Evolutionary conservation across 108 stramenopile species (phyloP).

Genomic region (Hondaea fermentalgiana): DNA sequence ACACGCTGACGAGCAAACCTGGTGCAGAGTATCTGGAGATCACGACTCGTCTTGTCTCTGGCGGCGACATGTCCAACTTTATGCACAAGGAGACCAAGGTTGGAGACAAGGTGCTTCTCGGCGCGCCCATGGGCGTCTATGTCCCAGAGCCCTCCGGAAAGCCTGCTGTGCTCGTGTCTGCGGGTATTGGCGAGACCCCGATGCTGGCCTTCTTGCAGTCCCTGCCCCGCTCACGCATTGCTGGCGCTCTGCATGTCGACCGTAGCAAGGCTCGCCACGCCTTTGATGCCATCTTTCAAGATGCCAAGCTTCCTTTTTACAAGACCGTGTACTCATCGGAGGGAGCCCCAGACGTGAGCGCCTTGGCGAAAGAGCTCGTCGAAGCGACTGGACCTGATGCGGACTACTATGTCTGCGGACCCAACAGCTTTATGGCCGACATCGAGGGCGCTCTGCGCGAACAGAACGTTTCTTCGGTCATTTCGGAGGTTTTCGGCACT

Average conservation of each 20-base stretch:
- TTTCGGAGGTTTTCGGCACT: background rate
- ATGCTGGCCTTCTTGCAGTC: background rate
- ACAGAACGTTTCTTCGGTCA: background rate
- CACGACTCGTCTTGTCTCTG: background rate
- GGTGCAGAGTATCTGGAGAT: background rate
- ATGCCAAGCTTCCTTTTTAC: background rate
- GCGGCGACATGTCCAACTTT: slow-evolving; percentile 12
- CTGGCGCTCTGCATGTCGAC: background rate
- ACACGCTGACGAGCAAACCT: background rate
- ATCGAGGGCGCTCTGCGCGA: background rate
- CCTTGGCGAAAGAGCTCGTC: background rate
- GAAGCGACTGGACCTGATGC: background rate
- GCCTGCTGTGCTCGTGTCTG: slow-evolving; percentile 4
- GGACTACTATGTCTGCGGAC: background rate
- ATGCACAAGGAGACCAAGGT: slow-evolving; percentile 20
- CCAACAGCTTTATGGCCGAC: background rate
- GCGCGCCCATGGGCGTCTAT: background rate
- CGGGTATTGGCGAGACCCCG: slow-evolving; percentile 28
- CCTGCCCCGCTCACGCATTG: background rate
- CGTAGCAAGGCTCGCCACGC: background rate
- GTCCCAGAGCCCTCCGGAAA: background rate
- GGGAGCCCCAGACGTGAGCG: background rate
- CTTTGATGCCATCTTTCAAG: background rate
- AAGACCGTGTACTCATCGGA: background rate
- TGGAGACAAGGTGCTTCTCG: slow-evolving; percentile 16